These are phyloP conservation scores for Choiromyces venosus DNA, from an alignment of 495 filamentous ascomycete species.

Conservation along the genomic window DNA sequence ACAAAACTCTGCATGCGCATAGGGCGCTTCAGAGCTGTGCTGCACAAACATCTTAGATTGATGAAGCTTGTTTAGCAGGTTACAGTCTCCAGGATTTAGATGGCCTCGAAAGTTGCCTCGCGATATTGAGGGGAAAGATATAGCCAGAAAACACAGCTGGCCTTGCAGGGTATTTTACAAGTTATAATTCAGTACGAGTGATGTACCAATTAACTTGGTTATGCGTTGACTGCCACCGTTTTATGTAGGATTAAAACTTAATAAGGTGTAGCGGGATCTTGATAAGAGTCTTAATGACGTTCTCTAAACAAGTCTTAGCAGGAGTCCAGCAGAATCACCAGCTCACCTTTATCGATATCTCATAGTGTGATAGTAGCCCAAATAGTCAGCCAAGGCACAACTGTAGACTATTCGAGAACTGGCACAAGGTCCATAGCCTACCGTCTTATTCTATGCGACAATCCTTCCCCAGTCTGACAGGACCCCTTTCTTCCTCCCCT, in stretches of 20 bases:
- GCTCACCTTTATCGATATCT: not conserved
- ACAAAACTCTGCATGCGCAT: not conserved
- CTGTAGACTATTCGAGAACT: not conserved
- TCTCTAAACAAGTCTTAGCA: not conserved
- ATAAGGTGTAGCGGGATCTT: not conserved
- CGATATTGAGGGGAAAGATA: not conserved
- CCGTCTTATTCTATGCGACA: not conserved
- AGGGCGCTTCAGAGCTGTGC: not conserved
- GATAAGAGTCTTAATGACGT: not conserved
- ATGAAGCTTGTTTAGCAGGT: not conserved
- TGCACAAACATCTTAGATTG: not conserved
- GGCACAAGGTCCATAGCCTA: not conserved
- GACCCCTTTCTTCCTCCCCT: not conserved
- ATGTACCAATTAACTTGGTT: not conserved
- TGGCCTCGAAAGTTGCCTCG: not conserved
- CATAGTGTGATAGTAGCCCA: not conserved
- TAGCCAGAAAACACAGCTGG: too few relatives aligned
- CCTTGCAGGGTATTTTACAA: not conserved
- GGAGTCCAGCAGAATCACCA: not conserved
- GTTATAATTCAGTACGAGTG: not conserved
- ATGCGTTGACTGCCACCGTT: not conserved
- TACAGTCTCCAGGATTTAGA: not conserved
- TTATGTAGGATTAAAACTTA: not conserved
- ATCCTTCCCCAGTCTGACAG: not conserved
- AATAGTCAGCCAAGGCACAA: not conserved